Percentiles rank a stretch among this genome's conserved stretches.
Evolutionary conservation across 768 basidiomycete genomes (phyloP).

Genomic region (Russula virescens): DNA sequence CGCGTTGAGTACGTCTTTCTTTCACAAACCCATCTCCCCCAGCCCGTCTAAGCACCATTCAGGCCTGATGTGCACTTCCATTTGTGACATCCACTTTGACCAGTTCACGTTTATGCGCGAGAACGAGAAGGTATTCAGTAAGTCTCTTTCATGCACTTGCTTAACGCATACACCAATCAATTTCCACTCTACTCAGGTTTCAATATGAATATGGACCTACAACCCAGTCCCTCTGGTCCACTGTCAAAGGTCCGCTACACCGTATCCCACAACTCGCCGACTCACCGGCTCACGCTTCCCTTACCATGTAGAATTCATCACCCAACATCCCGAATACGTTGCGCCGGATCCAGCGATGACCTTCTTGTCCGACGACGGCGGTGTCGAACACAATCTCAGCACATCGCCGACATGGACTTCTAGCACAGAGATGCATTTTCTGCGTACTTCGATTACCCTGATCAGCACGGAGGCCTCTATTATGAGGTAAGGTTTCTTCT

Average conservation of each 20-base stretch:
- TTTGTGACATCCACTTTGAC: constrained; percentile 60
- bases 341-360: constrained; percentile 59
- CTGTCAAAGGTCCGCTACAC: constrained; percentile 51
- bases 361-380: constrained; percentile 70
- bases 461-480: constrained; percentile 79
- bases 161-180: neutral
- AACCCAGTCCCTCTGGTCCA: constrained; percentile 73
- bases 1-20: constrained; percentile 64
- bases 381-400: constrained; percentile 67
- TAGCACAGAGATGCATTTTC: constrained; percentile 80
- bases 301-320: constrained; percentile 52
- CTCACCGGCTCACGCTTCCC: constrained; percentile 18
- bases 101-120: constrained; percentile 77
- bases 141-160: neutral
- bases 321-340: constrained; percentile 54
- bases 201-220: constrained; percentile 78
- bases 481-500: constrained; percentile 51
- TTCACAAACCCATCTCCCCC: neutral
- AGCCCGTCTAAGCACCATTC: neutral
- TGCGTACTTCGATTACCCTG: constrained; percentile 82
- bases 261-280: neutral
- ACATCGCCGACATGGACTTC: constrained; percentile 74
- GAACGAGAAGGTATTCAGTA: constrained; percentile 78
- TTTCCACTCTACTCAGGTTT: constrained; percentile 53
- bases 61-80: constrained; percentile 77